Conservation (phyloP, 768 basidiomycete genomes). For the Suillus americanus region DNA sequence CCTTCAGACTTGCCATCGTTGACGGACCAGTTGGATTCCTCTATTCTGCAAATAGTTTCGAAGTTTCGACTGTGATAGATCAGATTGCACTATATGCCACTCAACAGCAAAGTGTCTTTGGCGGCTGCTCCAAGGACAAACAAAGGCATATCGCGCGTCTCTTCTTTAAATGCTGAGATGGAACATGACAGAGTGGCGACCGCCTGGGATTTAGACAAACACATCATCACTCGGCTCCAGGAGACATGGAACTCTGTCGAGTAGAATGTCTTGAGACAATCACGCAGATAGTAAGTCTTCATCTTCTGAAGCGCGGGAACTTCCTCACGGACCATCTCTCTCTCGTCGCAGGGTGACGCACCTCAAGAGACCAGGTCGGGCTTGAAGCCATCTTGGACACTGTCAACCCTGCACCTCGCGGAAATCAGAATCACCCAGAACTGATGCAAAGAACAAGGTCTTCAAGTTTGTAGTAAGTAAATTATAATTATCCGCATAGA, state of each 20-base stretch:
- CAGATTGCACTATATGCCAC: not conserved
- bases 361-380: too few relatives aligned
- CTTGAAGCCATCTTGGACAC: not conserved
- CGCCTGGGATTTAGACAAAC: not conserved
- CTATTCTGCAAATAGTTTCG: not conserved
- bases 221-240: not conserved
- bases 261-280: not conserved
- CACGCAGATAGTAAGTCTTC: not conserved
- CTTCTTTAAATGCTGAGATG: not conserved
- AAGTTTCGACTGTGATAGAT: not conserved
- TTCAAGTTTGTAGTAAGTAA: not conserved
- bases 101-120: not conserved
- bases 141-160: not conserved
- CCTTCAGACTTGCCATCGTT: not conserved
- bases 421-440: not conserved
- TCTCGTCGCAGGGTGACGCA: not conserved
- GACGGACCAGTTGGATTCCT: not conserved
- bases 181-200: not conserved
- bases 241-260: not conserved
- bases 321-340: not conserved
- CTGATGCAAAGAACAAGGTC: not conserved
- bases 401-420: not conserved
- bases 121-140: not conserved
- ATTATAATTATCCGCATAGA: not conserved
- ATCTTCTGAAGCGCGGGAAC: not conserved